phyloP scores from a whole-genome alignment of 1,284 basidiomycete species.

The Phlebopus sp. region DNA sequence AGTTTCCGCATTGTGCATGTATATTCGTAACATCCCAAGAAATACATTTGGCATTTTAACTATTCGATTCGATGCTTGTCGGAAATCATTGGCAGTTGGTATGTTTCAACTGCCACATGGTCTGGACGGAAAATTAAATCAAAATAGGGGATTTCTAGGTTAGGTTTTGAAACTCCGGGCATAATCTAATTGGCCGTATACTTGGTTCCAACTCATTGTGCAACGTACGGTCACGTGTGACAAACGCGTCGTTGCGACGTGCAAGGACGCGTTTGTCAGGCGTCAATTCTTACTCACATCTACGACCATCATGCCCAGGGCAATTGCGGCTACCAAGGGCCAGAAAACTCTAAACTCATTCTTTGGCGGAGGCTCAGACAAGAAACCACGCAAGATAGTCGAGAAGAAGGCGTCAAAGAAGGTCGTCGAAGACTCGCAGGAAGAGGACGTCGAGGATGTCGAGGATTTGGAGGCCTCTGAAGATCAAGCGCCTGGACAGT shows the following conservation, averaged over 20 bases:
- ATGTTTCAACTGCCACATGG: too few species aligned
- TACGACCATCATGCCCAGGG: slow-evolving; percentile 45
- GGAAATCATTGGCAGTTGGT: too few species aligned
- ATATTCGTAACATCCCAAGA: slow-evolving; percentile 7
- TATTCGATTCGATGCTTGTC: too few species aligned
- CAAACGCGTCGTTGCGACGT: slow-evolving; percentile 30
- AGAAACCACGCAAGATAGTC: slow-evolving; percentile 15
- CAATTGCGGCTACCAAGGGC: slow-evolving; percentile 37
- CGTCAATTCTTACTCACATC: background rate
- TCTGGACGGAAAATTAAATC: too few species aligned
- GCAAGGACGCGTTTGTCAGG: slow-evolving; percentile 21
- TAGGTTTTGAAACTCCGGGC: too few species aligned
- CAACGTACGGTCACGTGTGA: slow-evolving; percentile 27
- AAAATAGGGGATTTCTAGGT: too few species aligned
- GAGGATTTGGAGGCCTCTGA: slow-evolving; percentile 25
- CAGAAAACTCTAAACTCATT: slow-evolving; percentile 59
- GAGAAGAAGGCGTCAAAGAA: slow-evolving; percentile 37
- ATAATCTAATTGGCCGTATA: too few species aligned
- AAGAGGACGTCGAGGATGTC: slow-evolving; percentile 17
- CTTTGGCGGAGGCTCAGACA: slow-evolving; percentile 36
- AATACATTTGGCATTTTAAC: slow-evolving; percentile 13
- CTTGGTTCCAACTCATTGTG: too few species aligned
- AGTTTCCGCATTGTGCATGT: slow-evolving; percentile 14
- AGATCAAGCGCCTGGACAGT: slow-evolving; percentile 26
- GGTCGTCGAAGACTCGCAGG: slow-evolving; percentile 31